These are phyloP conservation scores for Xerocomus minutiporus DNA, from an alignment of 1,284 basidiomycete genomes.

Conservation along the genomic window DNA sequence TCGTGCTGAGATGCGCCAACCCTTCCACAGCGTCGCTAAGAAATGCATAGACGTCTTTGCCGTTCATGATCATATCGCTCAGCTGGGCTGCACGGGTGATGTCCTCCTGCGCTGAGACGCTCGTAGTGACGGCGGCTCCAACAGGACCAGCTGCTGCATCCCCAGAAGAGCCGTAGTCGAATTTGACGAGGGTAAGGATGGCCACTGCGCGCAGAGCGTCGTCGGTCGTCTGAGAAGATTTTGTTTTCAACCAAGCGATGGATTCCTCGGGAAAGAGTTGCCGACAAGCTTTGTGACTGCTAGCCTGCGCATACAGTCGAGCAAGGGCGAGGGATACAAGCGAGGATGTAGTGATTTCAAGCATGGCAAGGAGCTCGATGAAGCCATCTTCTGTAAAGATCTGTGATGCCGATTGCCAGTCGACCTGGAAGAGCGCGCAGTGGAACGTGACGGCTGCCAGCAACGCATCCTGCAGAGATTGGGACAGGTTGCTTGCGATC, in stretches of 20 bases:
- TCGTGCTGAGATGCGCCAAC: constrained; percentile 73
- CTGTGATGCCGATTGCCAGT: constrained; percentile 56
- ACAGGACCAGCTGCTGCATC: constrained; percentile 41
- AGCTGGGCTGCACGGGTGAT: constrained; percentile 53
- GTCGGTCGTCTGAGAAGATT: constrained; percentile 48
- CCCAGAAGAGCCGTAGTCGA: constrained; percentile 53
- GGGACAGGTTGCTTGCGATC: constrained; percentile 46
- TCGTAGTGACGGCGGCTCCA: constrained; percentile 25
- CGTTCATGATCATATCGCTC: constrained; percentile 50
- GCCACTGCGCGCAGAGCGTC: constrained; percentile 54
- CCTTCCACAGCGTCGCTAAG: constrained; percentile 73
- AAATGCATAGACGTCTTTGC: constrained; percentile 37
- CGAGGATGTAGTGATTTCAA: constrained; percentile 56
- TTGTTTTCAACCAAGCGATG: constrained; percentile 57
- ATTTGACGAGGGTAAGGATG: constrained; percentile 74
- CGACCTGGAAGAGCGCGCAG: constrained; percentile 71
- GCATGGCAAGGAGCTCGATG: constrained; percentile 53
- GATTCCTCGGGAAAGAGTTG: constrained; percentile 52
- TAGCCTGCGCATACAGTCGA: constrained; percentile 68
- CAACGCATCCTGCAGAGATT: constrained; percentile 48
- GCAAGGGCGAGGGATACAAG: constrained; percentile 53
- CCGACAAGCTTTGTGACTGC: constrained; percentile 68
- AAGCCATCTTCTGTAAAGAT: constrained; percentile 61
- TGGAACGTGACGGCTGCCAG: constrained; percentile 59
- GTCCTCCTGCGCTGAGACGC: constrained; percentile 36